Evolutionary conservation across 345 rosid species (phyloP), one percentile per base, ranked within the genome.

Genomic region (Citrus glauca): DNA sequence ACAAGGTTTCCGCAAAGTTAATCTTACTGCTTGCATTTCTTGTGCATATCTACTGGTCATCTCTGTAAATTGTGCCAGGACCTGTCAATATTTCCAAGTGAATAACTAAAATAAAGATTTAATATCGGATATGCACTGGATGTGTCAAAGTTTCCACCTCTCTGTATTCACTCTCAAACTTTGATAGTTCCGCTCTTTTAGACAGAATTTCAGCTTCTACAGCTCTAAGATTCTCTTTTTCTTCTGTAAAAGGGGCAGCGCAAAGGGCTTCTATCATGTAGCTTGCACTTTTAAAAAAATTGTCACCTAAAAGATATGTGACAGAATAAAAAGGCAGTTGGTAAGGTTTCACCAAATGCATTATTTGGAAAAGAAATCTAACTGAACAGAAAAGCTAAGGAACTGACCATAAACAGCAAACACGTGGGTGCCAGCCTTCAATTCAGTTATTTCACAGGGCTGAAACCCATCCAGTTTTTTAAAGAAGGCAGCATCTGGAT

Each of bases 391-490:
- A 76, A 76, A 81, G 56, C 66, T 0, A 37, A 59, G 80, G 72
- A 84, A 80, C 92, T 79, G 76, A 97, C 99, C 99, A 82, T 97
- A 97, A 80, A 97, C 92, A 48, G 97, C 98, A 89, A 97, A 94
- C 66, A 90, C 84, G 82, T 97, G 99, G 69, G 84, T 88, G 71
- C 98, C 99, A 30, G 98, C 90, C 88, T 91, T 92, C 69, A 97
- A 84, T 87, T 93, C 95, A 53, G 88, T 88, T 80, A 97, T 86
- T 90, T 97, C 98, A 82, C 98, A 94, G 69, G 90, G 99, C 87
- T 92, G 98, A 87, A 97, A 97, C 53, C 94, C 97, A 88, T 94
- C 98, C 80, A 97, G 84, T 80, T 87, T 94, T 79, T 91, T 94
- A 82, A 97, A 97, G 87, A 94, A 94, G 73, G 96, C 94, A 65